phyloP scores from a whole-genome alignment of 441 rosid species.

The Erysimum pusillum region DNA sequence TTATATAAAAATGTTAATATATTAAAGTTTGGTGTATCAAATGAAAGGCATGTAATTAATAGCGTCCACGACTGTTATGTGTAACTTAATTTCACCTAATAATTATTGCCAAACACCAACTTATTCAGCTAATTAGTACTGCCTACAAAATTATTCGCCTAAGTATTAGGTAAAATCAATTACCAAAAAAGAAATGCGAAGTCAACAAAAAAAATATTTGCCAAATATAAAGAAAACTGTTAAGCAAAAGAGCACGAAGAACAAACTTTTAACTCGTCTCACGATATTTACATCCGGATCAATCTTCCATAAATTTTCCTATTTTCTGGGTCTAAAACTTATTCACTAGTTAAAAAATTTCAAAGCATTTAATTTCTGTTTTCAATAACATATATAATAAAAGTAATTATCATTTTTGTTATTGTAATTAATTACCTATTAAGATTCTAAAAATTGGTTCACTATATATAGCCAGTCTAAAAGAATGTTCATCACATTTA shows the following conservation, averaged over 20 bases:
- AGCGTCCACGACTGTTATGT: conserved; percentile 11
- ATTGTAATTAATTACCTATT: not conserved
- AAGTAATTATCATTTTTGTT: not conserved
- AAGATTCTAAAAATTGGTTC: not conserved
- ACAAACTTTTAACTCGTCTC: conserved; percentile 20
- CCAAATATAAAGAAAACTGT: not conserved
- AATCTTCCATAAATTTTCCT: not conserved
- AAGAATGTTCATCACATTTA: not conserved
- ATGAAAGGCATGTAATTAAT: not conserved
- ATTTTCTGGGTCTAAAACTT: not conserved
- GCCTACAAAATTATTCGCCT: not conserved
- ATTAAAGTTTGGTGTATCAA: conserved; percentile 23
- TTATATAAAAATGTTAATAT: not conserved
- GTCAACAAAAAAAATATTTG: not conserved
- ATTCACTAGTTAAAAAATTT: not conserved
- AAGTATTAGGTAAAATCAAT: conserved; percentile 7
- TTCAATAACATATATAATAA: not conserved
- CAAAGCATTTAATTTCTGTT: not conserved
- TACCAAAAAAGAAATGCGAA: conserved; percentile 1
- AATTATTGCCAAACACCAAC: conserved; percentile 17
- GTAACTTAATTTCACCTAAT: conserved; percentile 29
- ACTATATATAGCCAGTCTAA: not conserved
- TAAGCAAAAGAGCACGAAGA: conserved; percentile 29
- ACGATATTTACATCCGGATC: not conserved
- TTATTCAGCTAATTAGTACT: conserved; percentile 1